These are phyloP conservation scores for Podospora sp. DNA, from an alignment of 495 filamentous ascomycete species.

Conservation along the genomic window DNA sequence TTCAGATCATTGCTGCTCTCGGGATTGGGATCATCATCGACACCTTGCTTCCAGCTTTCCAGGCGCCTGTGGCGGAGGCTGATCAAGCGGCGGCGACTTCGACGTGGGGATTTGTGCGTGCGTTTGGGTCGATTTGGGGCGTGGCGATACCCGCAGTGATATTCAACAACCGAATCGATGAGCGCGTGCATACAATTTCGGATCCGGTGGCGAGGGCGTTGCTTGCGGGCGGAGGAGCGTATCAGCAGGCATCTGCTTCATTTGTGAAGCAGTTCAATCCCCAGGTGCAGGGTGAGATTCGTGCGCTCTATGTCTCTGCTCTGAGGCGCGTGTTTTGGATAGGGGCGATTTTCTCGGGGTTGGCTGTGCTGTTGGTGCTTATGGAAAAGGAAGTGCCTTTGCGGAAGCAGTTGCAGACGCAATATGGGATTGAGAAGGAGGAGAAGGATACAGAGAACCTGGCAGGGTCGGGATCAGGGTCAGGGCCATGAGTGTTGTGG, in stretches of 20 bases:
- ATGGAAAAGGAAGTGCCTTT: slow-evolving; percentile 34
- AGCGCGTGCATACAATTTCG: slow-evolving; percentile 20
- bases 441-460: background rate
- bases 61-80: slow-evolving; percentile 38
- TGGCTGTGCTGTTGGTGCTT: slow-evolving; percentile 29
- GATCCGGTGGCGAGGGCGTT: slow-evolving; percentile 25
- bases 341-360: slow-evolving; percentile 28
- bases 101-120: slow-evolving; percentile 48
- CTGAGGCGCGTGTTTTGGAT: slow-evolving; percentile 33
- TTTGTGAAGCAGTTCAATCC: slow-evolving; percentile 30
- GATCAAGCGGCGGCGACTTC: slow-evolving; percentile 45
- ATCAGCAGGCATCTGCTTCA: slow-evolving; percentile 31
- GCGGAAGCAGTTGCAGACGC: slow-evolving; percentile 33
- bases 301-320: slow-evolving; percentile 25
- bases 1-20: slow-evolving; percentile 24
- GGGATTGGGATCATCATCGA: slow-evolving; percentile 38
- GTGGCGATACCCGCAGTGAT: slow-evolving; percentile 50
- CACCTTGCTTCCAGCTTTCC: slow-evolving; percentile 42
- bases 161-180: slow-evolving; percentile 48
- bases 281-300: slow-evolving; percentile 26
- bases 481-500: no score
- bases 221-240: slow-evolving; percentile 29
- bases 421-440: slow-evolving; percentile 35
- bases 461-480: no score
- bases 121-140: slow-evolving; percentile 54